Conservation (phyloP, 352 stramenopile species). For the Globisporangium rhizosaccharum region DNA sequence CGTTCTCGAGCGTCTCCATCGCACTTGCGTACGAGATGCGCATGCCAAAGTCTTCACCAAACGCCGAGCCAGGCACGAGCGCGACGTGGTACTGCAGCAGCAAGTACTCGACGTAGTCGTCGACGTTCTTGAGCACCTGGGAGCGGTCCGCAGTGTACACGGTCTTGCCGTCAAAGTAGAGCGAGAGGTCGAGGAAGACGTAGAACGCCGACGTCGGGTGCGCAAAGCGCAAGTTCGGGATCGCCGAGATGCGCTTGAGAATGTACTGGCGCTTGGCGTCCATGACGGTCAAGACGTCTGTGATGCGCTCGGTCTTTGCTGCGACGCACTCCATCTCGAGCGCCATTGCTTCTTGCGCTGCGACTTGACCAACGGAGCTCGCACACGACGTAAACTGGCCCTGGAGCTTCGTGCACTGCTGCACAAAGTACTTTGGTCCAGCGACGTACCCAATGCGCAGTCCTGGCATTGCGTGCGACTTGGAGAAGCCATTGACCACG, state of each 20-base stretch:
- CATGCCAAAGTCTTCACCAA: constrained; percentile 89
- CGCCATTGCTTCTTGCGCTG: constrained; percentile 85
- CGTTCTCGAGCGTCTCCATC: constrained; percentile 74
- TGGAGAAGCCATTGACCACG: constrained; percentile 96
- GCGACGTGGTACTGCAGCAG: constrained; percentile 88
- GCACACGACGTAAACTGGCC: constrained; percentile 95
- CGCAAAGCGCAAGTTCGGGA: constrained; percentile 76
- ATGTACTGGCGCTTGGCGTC: constrained; percentile 91
- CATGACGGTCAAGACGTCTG: constrained; percentile 42
- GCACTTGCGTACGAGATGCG: constrained; percentile 95
- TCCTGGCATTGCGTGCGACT: constrained; percentile 96
- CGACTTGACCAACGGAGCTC: constrained; percentile 89
- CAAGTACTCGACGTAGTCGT: constrained; percentile 90
- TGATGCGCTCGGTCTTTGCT: constrained; percentile 47
- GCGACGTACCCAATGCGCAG: constrained; percentile 93
- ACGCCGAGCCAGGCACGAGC: constrained; percentile 94
- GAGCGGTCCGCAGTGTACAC: constrained; percentile 21
- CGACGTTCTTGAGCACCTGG: constrained; percentile 29
- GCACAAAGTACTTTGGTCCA: constrained; percentile 69
- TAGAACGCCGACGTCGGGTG: constrained; percentile 95
- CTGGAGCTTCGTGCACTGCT: constrained; percentile 90
- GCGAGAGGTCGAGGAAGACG: constrained; percentile 89
- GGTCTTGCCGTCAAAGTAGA: constrained; percentile 68
- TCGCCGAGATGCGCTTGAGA: constrained; percentile 71
- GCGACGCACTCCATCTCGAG: constrained; percentile 71